Evolutionary conservation across 805 yeast genomes (phyloP), one percentile per base, ranked within the genome.

Genomic region (Candida nitratophila): DNA sequence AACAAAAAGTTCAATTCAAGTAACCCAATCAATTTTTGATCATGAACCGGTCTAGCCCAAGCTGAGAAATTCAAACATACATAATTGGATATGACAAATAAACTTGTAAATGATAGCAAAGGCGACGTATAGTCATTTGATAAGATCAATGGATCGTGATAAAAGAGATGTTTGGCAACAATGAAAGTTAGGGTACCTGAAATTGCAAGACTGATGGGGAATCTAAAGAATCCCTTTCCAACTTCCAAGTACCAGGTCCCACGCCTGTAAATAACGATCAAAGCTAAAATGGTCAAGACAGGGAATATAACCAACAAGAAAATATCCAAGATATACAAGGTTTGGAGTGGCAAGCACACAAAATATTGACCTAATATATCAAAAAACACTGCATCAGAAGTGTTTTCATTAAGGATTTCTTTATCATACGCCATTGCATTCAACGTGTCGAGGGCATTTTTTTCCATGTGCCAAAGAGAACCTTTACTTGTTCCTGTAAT

Each of bases 381-480:
- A 50, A 83, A 76, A 59, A 67, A 89, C 1, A 81, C 74, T 0
- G 93, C 86, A 32, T 64, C 65, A 0, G 70, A 53, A 4, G 53
- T 42, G 27, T 62, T 65, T 26, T 57, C 63, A 21, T 62, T 54
- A 3, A 61, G 27, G 5, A 53, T 50, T 40, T 64, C 70, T 16
- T 67, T 53, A 14, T 59, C 58, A 33, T 49, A 47, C 1, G 76
- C 69, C 52, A 88, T 53, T 19, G 70, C 67, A 2, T 56, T 52
- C 1, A 78, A 66, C 46, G 84, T 67, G 51, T 83, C 93, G 52
- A 84, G 61, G 0, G 95, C 69, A 43, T 77, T 81, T 4, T 81
- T 72, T 31, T 86, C 69, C 96, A 90, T 90, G 57, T 86, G 91
- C 83, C 91, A 85, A 39, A 90, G 64, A 0, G 96, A 82, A 37